A percentile compares a stretch with the other conserved stretches of the same genome.
Conservation (phyloP, 2,329 filamentous ascomycete species). For the Scedosporium boydii region DNA sequence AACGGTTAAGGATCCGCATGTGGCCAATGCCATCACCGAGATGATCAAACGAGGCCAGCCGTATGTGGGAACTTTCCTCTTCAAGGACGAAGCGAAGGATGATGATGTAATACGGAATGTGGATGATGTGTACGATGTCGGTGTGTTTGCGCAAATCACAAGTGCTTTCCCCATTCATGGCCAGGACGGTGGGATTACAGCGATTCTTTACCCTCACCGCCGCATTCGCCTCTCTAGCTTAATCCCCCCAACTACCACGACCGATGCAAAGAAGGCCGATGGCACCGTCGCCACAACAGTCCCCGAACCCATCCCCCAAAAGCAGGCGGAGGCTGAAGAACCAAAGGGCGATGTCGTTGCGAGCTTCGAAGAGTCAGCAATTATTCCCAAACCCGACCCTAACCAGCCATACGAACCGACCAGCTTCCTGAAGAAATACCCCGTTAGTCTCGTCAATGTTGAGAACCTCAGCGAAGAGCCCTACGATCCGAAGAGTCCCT, state of each 20-base stretch:
- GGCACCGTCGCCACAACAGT: slow-evolving; percentile 36
- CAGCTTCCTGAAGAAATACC: slow-evolving; percentile 81
- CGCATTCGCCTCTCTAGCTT: slow-evolving; percentile 84
- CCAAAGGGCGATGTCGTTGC: slow-evolving; percentile 92
- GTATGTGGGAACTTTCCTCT: slow-evolving; percentile 91
- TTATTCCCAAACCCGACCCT: slow-evolving; percentile 47
- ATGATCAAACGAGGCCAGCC: slow-evolving; percentile 96
- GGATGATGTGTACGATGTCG: slow-evolving; percentile 89
- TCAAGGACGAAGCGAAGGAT: slow-evolving; percentile 92
- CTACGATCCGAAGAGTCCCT: slow-evolving; percentile 79
- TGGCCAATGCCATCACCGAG: slow-evolving; percentile 85
- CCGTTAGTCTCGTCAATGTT: slow-evolving; percentile 89
- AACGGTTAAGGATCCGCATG: slow-evolving; percentile 86
- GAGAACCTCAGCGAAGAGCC: slow-evolving; percentile 86
- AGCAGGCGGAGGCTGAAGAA: slow-evolving; percentile 49
- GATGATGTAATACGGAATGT: slow-evolving; percentile 85
- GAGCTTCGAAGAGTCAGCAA: slow-evolving; percentile 80
- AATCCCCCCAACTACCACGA: slow-evolving; percentile 53
- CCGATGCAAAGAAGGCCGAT: slow-evolving; percentile 41
- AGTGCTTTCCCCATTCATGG: slow-evolving; percentile 88
- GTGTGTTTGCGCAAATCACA: slow-evolving; percentile 95
- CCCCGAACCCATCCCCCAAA: slow-evolving; percentile 51
- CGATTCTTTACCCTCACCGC: slow-evolving; percentile 91
- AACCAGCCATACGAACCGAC: slow-evolving; percentile 70
- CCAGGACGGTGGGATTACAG: slow-evolving; percentile 77